Conservation (phyloP, 805 yeast genomes). For the Starmerella roubikii region DNA sequence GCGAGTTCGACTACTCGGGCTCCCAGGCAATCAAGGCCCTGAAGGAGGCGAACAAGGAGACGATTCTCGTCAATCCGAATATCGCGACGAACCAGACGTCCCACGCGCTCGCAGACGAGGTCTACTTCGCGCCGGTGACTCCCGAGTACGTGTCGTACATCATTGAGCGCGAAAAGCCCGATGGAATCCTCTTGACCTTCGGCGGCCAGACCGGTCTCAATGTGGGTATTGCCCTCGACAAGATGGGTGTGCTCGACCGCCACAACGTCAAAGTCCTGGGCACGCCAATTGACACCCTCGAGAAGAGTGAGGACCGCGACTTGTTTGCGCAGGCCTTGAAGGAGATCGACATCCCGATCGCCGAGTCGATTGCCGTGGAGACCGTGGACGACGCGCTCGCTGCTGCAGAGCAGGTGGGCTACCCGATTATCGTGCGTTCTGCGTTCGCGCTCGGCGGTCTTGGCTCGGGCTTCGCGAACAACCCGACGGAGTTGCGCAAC, state of each 20-base stretch:
- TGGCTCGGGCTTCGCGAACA: conserved; percentile 92
- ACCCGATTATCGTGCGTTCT: conserved; percentile 93
- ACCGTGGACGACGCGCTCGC: conserved; percentile 80
- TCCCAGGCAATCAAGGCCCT: conserved; percentile 95
- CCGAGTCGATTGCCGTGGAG: conserved; percentile 91
- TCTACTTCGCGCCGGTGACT: conserved; percentile 90
- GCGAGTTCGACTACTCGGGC: conserved; percentile 90
- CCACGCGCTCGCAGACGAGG: conserved; percentile 87
- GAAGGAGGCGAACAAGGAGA: conserved; percentile 72
- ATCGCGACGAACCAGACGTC: conserved; percentile 96
- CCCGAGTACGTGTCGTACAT: conserved; percentile 91
- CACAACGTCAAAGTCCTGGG: conserved; percentile 91
- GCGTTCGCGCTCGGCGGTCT: conserved; percentile 96
- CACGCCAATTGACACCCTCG: conserved; percentile 90
- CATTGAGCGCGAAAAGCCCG: conserved; percentile 92
- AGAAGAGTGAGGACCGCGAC: conserved; percentile 96
- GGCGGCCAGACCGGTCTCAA: conserved; percentile 98
- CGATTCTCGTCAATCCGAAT: conserved; percentile 85
- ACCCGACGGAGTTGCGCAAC: conserved; percentile 69
- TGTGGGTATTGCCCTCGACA: conserved; percentile 88
- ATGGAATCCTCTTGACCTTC: conserved; percentile 87
- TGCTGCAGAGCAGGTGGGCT: conserved; percentile 83
- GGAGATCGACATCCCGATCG: conserved; percentile 91
- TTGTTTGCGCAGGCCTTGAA: conserved; percentile 88
- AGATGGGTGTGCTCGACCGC: conserved; percentile 85